Evolutionary conservation across 768 basidiomycete genomes (phyloP), one percentile per base, ranked within the genome.

Genomic region (Suillus ampliporus): DNA sequence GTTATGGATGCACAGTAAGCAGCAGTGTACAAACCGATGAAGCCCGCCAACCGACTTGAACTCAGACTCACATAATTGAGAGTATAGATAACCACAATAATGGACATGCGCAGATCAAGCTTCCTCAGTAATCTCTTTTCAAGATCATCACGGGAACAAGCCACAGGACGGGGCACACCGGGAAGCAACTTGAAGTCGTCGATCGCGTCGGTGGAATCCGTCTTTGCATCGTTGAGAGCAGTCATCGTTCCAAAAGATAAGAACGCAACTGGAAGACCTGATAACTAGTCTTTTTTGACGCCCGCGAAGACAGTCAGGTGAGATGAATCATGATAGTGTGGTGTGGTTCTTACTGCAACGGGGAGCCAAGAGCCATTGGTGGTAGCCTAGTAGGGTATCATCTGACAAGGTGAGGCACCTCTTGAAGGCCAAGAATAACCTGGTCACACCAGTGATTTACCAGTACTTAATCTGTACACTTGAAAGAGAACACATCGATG

Each of bases 1-100:
- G 11, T 14, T 17, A 11, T 31, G 28, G 17, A 28, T 19, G 14
- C 19, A n/a, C 35, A 26, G 43, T 53, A 23, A 38, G 14, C 35
- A 15, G 21, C 23, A 48, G 23, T 23, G 6, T 26, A 26, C 19
- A 60, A 19, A 17, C 19, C 7, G 10, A 19, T 7, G 3, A 15
- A 48, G 15, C 15, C 1, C 15, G 48, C 2, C 4, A 17, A 28
- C 13, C 11, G 7, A 50, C 37, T 51, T 10, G 57, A 56, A n/a
- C 21, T 8, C 28, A 51, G 9, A 41, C 62, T 54, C 48, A 63
- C 62, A 37, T 66, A 65, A 34, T 64, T 64, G 6, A 64, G 53
- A n/a, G 61, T 57, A 21, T 61, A 64, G 13, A 64, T 64, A 40
- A 64, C 38, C 17, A 64, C 46, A 19, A 64, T 23, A 17, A 64